Percentiles rank a stretch among this genome's conserved stretches.
Conservation (phyloP, 1,284 basidiomycete genomes). For the Irpex sp. region DNA sequence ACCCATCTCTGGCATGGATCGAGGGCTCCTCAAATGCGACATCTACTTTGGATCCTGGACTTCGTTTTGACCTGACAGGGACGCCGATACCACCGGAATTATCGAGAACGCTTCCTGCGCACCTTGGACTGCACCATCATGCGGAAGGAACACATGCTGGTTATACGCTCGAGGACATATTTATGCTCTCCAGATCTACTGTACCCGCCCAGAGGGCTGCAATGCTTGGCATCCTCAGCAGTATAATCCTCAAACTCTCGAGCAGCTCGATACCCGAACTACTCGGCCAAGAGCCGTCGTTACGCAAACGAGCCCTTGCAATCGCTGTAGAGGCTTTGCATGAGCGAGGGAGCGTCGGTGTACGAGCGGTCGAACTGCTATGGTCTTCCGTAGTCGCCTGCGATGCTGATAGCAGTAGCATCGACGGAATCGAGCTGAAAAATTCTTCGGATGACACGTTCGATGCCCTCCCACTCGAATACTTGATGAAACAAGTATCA, state of each 20-base stretch:
- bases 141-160: conserved; percentile 78
- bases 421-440: conserved; percentile 49
- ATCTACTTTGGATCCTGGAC: conserved; percentile 21
- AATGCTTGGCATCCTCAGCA: conserved; percentile 75
- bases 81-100: conserved; percentile 52
- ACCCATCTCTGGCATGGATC: conserved; percentile 81
- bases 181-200: conserved; percentile 78
- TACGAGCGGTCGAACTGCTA: conserved; percentile 62
- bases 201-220: conserved; percentile 82
- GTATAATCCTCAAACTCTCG: conserved; percentile 48
- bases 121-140: conserved; percentile 90
- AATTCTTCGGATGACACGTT: conserved; percentile 16
- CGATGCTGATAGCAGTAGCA: conserved; percentile 38
- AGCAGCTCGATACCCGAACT: conserved; percentile 35
- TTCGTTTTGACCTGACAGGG: conserved; percentile 78
- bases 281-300: conserved; percentile 41
- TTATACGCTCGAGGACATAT: conserved; percentile 87
- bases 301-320: conserved; percentile 57
- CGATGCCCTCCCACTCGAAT: conserved; percentile 50
- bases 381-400: conserved; percentile 70
- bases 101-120: conserved; percentile 62
- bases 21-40: conserved; percentile 25
- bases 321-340: conserved; percentile 61
- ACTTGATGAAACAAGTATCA: conserved; percentile 50
- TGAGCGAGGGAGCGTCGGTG: conserved; percentile 67